Evolutionary conservation across 768 basidiomycete genomes (phyloP), one percentile per base, ranked within the genome.

Genomic region (Lentinula detonsa): DNA sequence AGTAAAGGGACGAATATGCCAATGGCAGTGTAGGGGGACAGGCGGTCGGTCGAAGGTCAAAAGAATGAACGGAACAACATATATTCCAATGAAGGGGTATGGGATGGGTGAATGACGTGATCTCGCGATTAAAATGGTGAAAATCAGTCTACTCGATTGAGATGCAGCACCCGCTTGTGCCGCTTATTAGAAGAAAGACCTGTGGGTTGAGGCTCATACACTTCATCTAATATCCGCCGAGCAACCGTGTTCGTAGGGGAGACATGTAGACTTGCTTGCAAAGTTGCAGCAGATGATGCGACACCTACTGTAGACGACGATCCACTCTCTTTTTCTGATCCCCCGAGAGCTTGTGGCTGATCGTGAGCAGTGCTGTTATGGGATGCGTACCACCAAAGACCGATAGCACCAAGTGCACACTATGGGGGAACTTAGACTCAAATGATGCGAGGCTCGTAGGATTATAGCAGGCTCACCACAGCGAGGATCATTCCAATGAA

Each of bases 311-410:
- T 18, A 39, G 71, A 43, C 3, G 64, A 59, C 4, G 68, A 48
- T 1, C 68, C 65, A 13, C 68, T 65, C 4, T 73, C 72, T 66
- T 78, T 70, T 10, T 80, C 85, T 56, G 79, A 81, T 13, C 90
- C 90, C 33, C 90, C 90, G 58, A 92, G 70, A 8, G 81, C 82
- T 4, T 72, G 83, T 4, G 90, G 91, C 11, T 72, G 74, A 48
- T 79, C 74, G 67, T 86, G 77, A 49, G 73, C 65, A 6, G 81
- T 70, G 28, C 72, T 69, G 48, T 81, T 81, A 64, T 85, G 83
- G 9, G 85, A 77, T 31, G 84, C 61, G 63, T 82, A 87, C 71
- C 81, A 81, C 37, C 84, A 88, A 15, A 88, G 65, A 23, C 78
- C 88, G 18, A 86, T 77, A 1, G 79, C 88, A 13, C 76, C 81